These are phyloP conservation scores for Phoma sp. DNA, from an alignment of 2,329 filamentous ascomycete genomes.

Conservation along the genomic window DNA sequence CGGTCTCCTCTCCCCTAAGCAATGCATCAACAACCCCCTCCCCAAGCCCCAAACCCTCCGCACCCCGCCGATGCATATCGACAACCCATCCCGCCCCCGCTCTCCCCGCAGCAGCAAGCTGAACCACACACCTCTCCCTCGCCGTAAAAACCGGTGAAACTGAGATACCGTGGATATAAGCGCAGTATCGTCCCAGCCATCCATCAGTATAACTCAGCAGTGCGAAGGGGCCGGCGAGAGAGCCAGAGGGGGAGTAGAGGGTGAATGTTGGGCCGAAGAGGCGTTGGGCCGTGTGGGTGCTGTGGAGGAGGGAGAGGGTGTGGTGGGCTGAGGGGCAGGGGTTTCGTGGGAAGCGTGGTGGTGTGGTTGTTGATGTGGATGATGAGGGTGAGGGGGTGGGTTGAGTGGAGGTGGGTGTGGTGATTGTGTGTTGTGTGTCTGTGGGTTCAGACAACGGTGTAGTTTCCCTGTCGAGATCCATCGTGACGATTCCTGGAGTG, in stretches of 20 bases:
- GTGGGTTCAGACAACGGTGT: too few species aligned
- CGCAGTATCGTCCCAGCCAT: conserved; percentile 6
- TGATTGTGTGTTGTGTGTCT: too few species aligned
- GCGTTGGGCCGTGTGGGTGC: conserved; percentile 9
- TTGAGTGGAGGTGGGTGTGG: too few species aligned
- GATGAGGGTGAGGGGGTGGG: background rate
- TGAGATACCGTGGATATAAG: conserved; percentile 5
- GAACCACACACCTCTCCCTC: conserved; percentile 9
- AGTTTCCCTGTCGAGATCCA: too few species aligned
- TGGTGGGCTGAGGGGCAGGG: conserved; percentile 8
- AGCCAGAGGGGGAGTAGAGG: conserved; percentile 6
- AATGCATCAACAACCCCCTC: background rate
- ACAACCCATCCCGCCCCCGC: background rate
- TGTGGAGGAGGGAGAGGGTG: conserved; percentile 7
- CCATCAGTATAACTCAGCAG: conserved; percentile 10
- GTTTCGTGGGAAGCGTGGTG: conserved; percentile 6
- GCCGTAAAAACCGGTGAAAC: background rate
- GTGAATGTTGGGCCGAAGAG: conserved; percentile 13
- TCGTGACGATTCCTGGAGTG: background rate
- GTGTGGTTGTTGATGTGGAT: background rate
- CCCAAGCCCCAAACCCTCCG: background rate
- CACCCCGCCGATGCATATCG: background rate
- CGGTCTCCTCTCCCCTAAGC: background rate
- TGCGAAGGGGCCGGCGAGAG: conserved; percentile 8
- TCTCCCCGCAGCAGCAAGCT: background rate